These are phyloP conservation scores for Crepidotus variabilis DNA, from an alignment of 768 basidiomycete species.

Conservation along the genomic window DNA sequence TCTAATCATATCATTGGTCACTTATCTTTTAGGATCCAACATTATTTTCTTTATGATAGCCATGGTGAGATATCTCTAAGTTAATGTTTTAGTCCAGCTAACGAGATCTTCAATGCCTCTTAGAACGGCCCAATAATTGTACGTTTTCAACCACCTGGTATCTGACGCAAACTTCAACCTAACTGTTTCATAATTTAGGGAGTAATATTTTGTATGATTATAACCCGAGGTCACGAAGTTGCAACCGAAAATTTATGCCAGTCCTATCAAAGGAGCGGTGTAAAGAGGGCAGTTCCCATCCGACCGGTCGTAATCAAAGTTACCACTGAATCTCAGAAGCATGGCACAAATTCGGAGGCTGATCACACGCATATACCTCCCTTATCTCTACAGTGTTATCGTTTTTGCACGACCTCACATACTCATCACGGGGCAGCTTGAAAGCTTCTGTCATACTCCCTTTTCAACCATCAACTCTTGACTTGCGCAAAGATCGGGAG, in stretches of 20 bases:
- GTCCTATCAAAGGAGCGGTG: slow-evolving; percentile 8
- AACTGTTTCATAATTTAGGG: slow-evolving; percentile 9
- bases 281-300: slow-evolving; percentile 10
- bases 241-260: slow-evolving; percentile 1
- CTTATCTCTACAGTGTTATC: no score
- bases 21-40: slow-evolving; percentile 13
- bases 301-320: slow-evolving; percentile 15
- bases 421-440: no score
- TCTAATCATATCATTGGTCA: slow-evolving; percentile 11
- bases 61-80: slow-evolving; percentile 5
- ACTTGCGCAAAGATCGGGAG: no score
- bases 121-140: slow-evolving; percentile 18
- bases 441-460: no score
- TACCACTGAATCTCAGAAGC: slow-evolving; percentile 13
- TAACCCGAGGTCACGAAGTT: slow-evolving; percentile 16
- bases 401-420: no score
- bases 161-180: background rate
- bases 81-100: background rate
- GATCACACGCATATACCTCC: no score
- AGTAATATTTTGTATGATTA: slow-evolving; percentile 22
- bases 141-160: slow-evolving; percentile 2
- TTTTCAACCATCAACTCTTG: no score
- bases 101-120: background rate
- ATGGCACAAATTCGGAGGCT: background rate
- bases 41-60: slow-evolving; percentile 15